Evolutionary conservation across 148 eudicot species (phyloP).

Genomic region (Rhododendron ovatum): DNA sequence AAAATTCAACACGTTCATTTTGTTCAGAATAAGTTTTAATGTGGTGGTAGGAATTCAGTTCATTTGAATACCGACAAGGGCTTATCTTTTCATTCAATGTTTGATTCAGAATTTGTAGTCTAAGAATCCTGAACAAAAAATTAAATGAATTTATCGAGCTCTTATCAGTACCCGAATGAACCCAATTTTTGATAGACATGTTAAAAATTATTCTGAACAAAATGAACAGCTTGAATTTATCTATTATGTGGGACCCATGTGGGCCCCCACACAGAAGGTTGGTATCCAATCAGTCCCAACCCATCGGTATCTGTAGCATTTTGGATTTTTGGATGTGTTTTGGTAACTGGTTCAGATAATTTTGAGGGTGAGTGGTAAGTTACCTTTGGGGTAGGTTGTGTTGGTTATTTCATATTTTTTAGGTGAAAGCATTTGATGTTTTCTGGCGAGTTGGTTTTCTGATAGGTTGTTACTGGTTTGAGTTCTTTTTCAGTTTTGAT

Average conservation of each 20-base stretch:
- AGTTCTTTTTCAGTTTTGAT: not conserved
- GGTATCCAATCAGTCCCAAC: not conserved
- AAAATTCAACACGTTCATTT: not conserved
- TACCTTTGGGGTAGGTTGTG: not conserved
- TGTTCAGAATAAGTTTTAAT: too few species aligned
- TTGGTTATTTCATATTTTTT: not conserved
- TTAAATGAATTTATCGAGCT: not conserved
- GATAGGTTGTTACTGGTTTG: not conserved
- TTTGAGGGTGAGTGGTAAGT: not conserved
- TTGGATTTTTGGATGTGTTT: not conserved
- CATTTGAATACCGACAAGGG: not conserved
- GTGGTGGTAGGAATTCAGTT: not conserved
- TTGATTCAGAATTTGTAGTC: not conserved
- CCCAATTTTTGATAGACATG: not conserved
- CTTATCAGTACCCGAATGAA: not conserved
- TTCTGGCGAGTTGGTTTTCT: not conserved
- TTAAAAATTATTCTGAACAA: not conserved
- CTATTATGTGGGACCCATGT: not conserved
- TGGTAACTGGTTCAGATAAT: not conserved
- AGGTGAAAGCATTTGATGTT: not conserved
- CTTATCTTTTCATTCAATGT: not conserved
- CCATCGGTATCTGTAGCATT: not conserved
- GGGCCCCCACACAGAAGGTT: too few species aligned
- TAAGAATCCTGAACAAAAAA: not conserved
- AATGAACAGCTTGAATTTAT: not conserved